phyloP scores from a whole-genome alignment of 75 land plant genomes.

The Pinus albicaulis region DNA sequence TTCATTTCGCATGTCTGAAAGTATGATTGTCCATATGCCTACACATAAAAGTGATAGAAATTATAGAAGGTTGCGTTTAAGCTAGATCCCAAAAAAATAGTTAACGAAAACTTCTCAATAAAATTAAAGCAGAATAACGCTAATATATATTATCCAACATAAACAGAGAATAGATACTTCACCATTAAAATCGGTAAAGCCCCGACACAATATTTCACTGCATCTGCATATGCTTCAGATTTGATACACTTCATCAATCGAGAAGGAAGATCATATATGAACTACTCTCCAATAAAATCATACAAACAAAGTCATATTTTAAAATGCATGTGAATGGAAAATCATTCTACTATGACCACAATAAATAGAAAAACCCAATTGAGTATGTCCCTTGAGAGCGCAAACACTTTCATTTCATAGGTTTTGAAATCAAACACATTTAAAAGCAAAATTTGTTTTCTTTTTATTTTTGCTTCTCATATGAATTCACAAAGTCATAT shows the following conservation, averaged over 20 bases:
- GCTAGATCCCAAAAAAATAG: background rate
- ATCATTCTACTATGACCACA: background rate
- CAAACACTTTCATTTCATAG: background rate
- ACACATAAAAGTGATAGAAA: constrained; percentile 5
- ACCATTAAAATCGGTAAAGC: constrained; percentile 96
- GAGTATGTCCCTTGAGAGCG: background rate
- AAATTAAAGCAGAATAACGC: background rate
- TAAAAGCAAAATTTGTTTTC: background rate
- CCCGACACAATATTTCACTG: constrained; percentile 82
- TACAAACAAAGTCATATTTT: constrained; percentile 2
- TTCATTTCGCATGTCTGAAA: too few species aligned
- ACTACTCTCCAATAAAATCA: constrained; percentile 53
- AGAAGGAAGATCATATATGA: constrained; percentile 92
- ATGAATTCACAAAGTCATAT: background rate
- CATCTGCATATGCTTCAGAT: constrained; percentile 87
- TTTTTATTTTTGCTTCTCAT: background rate
- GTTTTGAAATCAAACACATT: background rate
- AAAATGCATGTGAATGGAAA: constrained; percentile 1
- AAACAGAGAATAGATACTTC: background rate
- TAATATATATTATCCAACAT: background rate
- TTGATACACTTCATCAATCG: constrained; percentile 83
- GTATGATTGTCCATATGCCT: constrained; percentile 99
- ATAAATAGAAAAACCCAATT: background rate
- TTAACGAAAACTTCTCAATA: background rate
- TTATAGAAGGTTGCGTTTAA: background rate